Percentiles rank a stretch among this genome's conserved stretches.
These are phyloP conservation scores for Anisodus tanguticus DNA, from an alignment of 257 asterid genomes.

Conservation along the genomic window DNA sequence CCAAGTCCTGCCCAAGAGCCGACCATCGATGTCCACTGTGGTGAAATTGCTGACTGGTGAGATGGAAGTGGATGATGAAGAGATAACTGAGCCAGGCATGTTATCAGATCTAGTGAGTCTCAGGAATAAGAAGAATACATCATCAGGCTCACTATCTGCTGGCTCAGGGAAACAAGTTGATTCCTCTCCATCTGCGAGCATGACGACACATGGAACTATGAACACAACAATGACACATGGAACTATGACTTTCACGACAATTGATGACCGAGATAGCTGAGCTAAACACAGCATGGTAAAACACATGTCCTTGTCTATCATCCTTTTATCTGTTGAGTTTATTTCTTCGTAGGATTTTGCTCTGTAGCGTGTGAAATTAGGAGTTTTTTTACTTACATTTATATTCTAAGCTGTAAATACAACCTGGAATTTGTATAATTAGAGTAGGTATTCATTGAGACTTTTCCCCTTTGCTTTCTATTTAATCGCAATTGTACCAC, in stretches of 20 bases:
- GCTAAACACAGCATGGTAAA: conserved; percentile 13
- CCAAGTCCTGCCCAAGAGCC: conserved; percentile 60
- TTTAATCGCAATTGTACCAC: neutral
- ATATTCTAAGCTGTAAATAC: conserved; percentile 23
- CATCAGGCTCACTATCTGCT: conserved; percentile 30
- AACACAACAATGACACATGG: conserved; percentile 50
- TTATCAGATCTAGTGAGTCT: conserved; percentile 46
- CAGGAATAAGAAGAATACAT: conserved; percentile 35
- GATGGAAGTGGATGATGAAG: conserved; percentile 43
- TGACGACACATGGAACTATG: neutral
- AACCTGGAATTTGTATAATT: neutral
- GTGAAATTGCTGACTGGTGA: conserved; percentile 69
- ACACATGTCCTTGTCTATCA: conserved; percentile 8
- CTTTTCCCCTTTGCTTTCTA: neutral
- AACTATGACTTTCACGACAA: conserved; percentile 66
- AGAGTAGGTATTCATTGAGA: conserved; percentile 22
- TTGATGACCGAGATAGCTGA: conserved; percentile 59
- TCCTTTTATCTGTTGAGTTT: neutral
- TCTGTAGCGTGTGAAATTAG: conserved; percentile 10
- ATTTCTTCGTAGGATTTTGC: neutral
- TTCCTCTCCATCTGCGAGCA: conserved; percentile 39
- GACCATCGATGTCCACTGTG: conserved; percentile 72
- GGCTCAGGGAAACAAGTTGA: conserved; percentile 45
- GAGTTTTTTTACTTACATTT: conserved; percentile 16
- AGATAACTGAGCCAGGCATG: conserved; percentile 60